phyloP scores from a whole-genome alignment of 352 stramenopile genomes.

The Aphanomyces cochlioides region DNA sequence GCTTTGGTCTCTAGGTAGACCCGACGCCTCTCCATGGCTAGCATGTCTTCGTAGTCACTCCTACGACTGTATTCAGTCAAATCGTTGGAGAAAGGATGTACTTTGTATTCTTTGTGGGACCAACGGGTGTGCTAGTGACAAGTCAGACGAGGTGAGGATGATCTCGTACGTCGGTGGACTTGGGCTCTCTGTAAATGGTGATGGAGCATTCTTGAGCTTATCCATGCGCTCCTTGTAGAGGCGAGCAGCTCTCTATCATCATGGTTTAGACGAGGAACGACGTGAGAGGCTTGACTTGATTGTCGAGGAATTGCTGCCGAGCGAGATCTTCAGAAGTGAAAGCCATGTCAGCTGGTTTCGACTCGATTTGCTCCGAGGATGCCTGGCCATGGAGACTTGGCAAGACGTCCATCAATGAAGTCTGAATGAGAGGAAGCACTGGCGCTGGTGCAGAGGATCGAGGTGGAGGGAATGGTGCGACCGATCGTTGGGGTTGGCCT shows the following conservation, averaged over 20 bases:
- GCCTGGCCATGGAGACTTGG: too few species aligned
- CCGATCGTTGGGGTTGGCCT: too few species aligned
- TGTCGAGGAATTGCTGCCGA: constrained; percentile 61
- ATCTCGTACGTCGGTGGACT: neutral
- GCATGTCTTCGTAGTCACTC: constrained; percentile 40
- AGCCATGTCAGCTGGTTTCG: neutral
- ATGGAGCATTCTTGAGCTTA: constrained; percentile 36
- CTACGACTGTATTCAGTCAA: neutral
- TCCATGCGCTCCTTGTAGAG: constrained; percentile 55
- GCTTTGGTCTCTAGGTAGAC: constrained; percentile 50
- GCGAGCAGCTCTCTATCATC: constrained; percentile 45
- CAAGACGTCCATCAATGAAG: too few species aligned
- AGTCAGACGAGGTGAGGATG: neutral
- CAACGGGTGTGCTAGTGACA: too few species aligned
- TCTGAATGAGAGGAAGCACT: too few species aligned
- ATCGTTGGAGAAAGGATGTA: too few species aligned
- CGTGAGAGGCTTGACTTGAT: constrained; percentile 41
- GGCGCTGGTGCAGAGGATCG: too few species aligned
- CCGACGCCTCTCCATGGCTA: constrained; percentile 43
- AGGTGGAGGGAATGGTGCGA: too few species aligned
- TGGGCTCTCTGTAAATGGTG: constrained; percentile 34
- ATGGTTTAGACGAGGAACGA: neutral
- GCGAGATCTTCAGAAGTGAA: constrained; percentile 20
- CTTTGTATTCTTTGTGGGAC: too few species aligned
- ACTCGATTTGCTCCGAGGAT: too few species aligned